Base-by-base conservation (phyloP, 805 yeast genomes). In the Candida loeiensis region DNA sequence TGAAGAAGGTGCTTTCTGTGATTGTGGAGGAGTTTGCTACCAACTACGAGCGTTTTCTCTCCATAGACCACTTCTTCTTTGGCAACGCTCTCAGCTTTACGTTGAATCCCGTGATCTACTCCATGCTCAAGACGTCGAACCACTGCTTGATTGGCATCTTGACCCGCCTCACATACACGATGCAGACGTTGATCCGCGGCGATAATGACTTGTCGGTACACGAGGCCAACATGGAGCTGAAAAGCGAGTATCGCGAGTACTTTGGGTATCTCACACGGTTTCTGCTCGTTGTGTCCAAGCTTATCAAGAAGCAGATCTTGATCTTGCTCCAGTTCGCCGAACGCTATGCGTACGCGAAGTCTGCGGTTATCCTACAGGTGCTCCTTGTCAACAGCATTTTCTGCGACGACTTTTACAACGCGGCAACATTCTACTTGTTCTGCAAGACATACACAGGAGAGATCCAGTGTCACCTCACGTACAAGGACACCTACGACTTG, bases 1-100 rank as follows among this genome's bases (percentile, higher is more conserved):
- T 47, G 27, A 45, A 46, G 24, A 50, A 50, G 38, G 20, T 39
- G 28, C 14, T 51, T 5, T 33, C 38, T 26, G 29, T 49, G 8
- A 18, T 39, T 4, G 53, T 58, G 29, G 48, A 59, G 20, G 68
- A 64, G 40, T 41, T 69, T n/a, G 54, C 64, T 50, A 56, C 69
- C 1, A 55, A 60, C 40, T 71, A 67, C 44, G 50, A 58, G 39
- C 61, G 58, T 8, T 39, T 71, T n/a, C 42, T 69, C 30, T 63
- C 46, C 24, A 57, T 61, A 33, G 54, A 63, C 39, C 47, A 53
- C 3, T 26, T 46, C 1, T 63, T 66, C 47, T 73, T 75, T 51
- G 76, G 73, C 3, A 45, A 50, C 2, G 68, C 71, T 0, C 62
- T 67, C 3, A 71, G 62, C 30, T 55, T 63, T 31, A 50, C 66